Conservation (phyloP, 257 asterid species). For the Penstemon eatonii region DNA sequence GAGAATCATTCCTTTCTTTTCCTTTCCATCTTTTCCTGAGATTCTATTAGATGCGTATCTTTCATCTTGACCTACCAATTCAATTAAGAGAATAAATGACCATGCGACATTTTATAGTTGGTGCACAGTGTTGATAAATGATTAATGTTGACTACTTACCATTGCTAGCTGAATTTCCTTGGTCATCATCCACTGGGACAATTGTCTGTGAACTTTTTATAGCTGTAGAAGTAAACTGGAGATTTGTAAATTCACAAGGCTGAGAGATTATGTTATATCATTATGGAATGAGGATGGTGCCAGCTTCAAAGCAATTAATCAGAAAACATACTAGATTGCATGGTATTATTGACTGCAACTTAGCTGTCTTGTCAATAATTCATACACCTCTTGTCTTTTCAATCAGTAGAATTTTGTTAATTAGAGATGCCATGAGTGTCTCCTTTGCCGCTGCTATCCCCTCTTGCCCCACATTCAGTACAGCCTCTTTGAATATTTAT, state of each 20-base stretch:
- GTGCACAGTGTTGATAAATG: slow-evolving; percentile 14
- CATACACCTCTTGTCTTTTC: no score
- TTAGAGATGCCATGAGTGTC: no score
- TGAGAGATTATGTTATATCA: slow-evolving; percentile 7
- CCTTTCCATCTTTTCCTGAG: slow-evolving; percentile 26
- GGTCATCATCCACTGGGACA: slow-evolving; percentile 44
- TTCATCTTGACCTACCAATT: slow-evolving; percentile 40
- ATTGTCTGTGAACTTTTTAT: slow-evolving; percentile 55
- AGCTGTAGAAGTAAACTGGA: slow-evolving; percentile 48
- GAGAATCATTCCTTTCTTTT: slow-evolving; percentile 81
- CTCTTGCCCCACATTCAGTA: no score
- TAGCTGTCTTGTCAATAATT: background rate
- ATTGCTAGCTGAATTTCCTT: slow-evolving; percentile 31
- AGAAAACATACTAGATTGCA: background rate
- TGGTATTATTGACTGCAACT: background rate
- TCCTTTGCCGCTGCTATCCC: no score
- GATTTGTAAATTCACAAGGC: slow-evolving; percentile 8
- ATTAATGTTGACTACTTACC: slow-evolving; percentile 33
- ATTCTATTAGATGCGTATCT: slow-evolving; percentile 23
- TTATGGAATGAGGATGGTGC: background rate
- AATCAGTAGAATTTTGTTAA: no score
- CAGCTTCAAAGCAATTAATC: background rate
- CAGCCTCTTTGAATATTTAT: no score
- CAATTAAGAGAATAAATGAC: slow-evolving; percentile 18
- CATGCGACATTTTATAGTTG: slow-evolving; percentile 19